These are phyloP conservation scores for Crithidia mellificae DNA, from an alignment of 208 protist genomes.

Conservation along the genomic window DNA sequence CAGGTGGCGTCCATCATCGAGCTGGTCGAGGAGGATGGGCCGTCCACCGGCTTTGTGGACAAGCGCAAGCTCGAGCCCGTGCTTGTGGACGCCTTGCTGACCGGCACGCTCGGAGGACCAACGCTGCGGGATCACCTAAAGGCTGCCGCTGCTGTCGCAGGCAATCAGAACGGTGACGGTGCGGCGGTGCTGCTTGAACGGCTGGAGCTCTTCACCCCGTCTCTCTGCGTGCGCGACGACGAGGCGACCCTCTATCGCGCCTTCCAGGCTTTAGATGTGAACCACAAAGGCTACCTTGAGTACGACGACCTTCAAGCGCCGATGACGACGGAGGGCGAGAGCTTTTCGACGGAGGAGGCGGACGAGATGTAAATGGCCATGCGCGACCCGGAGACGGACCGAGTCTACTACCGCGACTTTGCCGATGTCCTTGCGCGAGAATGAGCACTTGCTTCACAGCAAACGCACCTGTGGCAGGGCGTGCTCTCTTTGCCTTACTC, in stretches of 20 bases:
- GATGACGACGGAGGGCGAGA: slow-evolving; percentile 60
- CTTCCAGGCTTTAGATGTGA: slow-evolving; percentile 69
- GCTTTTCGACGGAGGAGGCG: slow-evolving; percentile 73
- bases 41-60: slow-evolving; percentile 64
- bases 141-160: background rate
- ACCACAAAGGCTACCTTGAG: slow-evolving; percentile 70
- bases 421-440: slow-evolving; percentile 75
- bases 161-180: background rate
- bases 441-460: no score
- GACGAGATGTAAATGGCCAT: slow-evolving; percentile 80
- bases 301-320: slow-evolving; percentile 57
- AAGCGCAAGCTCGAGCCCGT: slow-evolving; percentile 44
- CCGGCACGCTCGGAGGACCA: slow-evolving; percentile 59
- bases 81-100: slow-evolving; percentile 79
- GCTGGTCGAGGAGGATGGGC: slow-evolving; percentile 70
- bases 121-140: slow-evolving; percentile 23
- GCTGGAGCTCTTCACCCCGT: slow-evolving; percentile 26
- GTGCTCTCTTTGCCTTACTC: no score
- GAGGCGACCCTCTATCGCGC: slow-evolving; percentile 70
- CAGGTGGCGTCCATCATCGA: slow-evolving; percentile 65
- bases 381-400: slow-evolving; percentile 69
- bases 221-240: slow-evolving; percentile 49
- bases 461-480: no score
- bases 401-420: slow-evolving; percentile 83
- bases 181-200: slow-evolving; percentile 16